Percentiles rank a stretch among this genome's conserved stretches.
phyloP scores from a whole-genome alignment of 2,329 filamentous ascomycete species.

The Aspergillus ustus region DNA sequence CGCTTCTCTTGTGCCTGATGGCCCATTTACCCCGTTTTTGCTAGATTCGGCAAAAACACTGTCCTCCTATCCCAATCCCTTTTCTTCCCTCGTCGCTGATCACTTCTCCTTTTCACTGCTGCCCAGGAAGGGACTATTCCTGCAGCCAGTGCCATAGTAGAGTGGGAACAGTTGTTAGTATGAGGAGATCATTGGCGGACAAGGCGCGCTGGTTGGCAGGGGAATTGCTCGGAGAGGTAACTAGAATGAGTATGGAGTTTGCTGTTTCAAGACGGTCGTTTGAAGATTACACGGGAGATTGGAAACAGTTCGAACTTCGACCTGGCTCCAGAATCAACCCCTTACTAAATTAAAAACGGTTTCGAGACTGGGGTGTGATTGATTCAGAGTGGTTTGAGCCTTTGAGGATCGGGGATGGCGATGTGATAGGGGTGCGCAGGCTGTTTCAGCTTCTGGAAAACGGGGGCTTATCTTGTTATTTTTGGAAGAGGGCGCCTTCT shows the following conservation, averaged over 20 bases:
- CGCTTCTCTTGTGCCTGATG: neutral
- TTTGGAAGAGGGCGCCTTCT: neutral
- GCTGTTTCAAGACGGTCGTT: neutral
- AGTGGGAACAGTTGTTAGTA: conserved; percentile 1
- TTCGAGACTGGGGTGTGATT: conserved; percentile 6
- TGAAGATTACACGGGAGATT: neutral
- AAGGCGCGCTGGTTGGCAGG: conserved; percentile 23
- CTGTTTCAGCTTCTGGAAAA: conserved; percentile 10
- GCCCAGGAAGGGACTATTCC: conserved; percentile 1
- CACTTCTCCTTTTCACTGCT: neutral
- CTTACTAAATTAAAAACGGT: conserved; percentile 12
- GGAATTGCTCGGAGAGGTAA: neutral
- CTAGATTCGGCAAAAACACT: neutral
- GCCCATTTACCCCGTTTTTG: neutral
- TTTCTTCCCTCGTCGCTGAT: conserved; percentile 6
- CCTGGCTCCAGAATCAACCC: neutral
- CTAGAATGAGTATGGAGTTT: neutral
- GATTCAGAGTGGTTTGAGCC: conserved; percentile 12
- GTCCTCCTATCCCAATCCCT: conserved; percentile 1
- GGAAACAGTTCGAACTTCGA: neutral
- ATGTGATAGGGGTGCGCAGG: conserved; percentile 18
- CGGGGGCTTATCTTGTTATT: neutral
- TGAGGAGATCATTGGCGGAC: conserved; percentile 18
- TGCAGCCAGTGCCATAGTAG: neutral
- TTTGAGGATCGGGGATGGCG: conserved; percentile 8